These are phyloP conservation scores for Penicillium cinerascens DNA, from an alignment of 495 filamentous ascomycete species.

Conservation along the genomic window DNA sequence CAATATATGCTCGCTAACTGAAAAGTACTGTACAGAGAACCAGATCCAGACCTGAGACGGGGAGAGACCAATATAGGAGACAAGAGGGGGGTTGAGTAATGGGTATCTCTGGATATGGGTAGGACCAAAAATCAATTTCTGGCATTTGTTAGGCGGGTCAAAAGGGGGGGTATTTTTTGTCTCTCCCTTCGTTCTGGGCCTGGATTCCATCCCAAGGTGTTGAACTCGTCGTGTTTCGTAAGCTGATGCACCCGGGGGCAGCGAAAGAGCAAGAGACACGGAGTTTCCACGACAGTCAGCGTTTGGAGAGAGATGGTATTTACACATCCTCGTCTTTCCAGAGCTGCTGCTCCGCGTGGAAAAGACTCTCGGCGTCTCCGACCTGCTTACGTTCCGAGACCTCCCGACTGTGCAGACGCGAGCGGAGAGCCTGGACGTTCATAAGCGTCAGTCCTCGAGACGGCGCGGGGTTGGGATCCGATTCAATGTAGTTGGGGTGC, in stretches of 20 bases:
- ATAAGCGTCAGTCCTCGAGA: slow-evolving; percentile 87
- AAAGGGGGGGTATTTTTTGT: too few relatives aligned
- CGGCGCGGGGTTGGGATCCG: slow-evolving; percentile 33
- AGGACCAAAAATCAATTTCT: slow-evolving; percentile 1
- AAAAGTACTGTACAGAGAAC: slow-evolving; percentile 21
- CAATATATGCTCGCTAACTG: slow-evolving; percentile 19
- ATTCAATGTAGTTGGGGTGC: slow-evolving; percentile 39
- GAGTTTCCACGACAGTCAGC: slow-evolving; percentile 4
- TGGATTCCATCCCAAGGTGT: slow-evolving; percentile 6
- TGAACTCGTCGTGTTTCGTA: slow-evolving; percentile 1
- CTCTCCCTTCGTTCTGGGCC: neutral
- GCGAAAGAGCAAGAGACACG: neutral
- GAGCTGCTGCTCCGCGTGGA: slow-evolving; percentile 30
- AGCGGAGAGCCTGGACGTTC: slow-evolving; percentile 54
- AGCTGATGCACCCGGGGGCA: neutral
- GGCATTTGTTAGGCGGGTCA: slow-evolving; percentile 1
- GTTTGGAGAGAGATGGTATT: neutral
- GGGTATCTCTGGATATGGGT: slow-evolving; percentile 18
- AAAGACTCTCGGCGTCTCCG: slow-evolving; percentile 69
- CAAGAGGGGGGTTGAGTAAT: slow-evolving; percentile 4
- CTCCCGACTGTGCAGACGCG: slow-evolving; percentile 58
- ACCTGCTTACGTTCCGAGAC: slow-evolving; percentile 83
- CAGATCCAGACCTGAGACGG: slow-evolving; percentile 3
- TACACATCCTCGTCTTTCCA: slow-evolving; percentile 20
- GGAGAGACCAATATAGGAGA: neutral